A percentile compares a stretch with the other conserved stretches of the same genome.
Evolutionary conservation across 1,139 yeast species (phyloP).

Genomic region (Entelexis sorbosivorans): DNA sequence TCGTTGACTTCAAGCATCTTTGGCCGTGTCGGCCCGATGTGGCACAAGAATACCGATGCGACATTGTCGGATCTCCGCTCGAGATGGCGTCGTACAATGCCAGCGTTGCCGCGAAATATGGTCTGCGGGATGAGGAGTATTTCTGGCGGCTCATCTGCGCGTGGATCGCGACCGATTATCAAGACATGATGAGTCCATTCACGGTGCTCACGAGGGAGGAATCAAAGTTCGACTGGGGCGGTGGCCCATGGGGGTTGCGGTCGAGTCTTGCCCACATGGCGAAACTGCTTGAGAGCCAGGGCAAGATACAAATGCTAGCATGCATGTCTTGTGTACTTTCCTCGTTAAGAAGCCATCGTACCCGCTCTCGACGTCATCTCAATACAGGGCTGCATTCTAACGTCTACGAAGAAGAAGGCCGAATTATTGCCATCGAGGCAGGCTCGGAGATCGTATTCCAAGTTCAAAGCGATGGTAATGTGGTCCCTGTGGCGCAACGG

Average conservation of each 20-base stretch:
- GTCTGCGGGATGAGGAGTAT: constrained; percentile 52
- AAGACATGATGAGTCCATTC: constrained; percentile 2
- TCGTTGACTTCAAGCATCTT: constrained; percentile 49
- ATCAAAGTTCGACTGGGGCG: constrained; percentile 47
- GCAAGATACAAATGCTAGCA: constrained; percentile 81
- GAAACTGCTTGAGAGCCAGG: constrained; percentile 49
- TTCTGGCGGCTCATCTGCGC: constrained; percentile 54
- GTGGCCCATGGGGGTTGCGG: constrained; percentile 68
- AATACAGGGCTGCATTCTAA: background rate
- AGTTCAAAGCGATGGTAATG: background rate
- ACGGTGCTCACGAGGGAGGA: constrained; percentile 20
- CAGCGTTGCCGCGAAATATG: constrained; percentile 56
- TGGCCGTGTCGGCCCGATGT: constrained; percentile 69
- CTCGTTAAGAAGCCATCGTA: constrained; percentile 5
- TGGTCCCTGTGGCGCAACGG: background rate
- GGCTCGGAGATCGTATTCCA: constrained; percentile 1
- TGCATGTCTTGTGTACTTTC: constrained; percentile 17
- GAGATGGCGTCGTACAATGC: constrained; percentile 60
- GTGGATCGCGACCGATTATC: constrained; percentile 11
- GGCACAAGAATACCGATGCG: constrained; percentile 62
- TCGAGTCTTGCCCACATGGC: constrained; percentile 61
- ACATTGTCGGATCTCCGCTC: constrained; percentile 50
- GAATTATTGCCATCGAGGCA: background rate
- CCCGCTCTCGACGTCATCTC: background rate
- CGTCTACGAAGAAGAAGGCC: constrained; percentile 1